Evolutionary conservation across 331 rosid genomes (phyloP), one percentile per base, ranked within the genome.

Genomic region (Quercus lobata): DNA sequence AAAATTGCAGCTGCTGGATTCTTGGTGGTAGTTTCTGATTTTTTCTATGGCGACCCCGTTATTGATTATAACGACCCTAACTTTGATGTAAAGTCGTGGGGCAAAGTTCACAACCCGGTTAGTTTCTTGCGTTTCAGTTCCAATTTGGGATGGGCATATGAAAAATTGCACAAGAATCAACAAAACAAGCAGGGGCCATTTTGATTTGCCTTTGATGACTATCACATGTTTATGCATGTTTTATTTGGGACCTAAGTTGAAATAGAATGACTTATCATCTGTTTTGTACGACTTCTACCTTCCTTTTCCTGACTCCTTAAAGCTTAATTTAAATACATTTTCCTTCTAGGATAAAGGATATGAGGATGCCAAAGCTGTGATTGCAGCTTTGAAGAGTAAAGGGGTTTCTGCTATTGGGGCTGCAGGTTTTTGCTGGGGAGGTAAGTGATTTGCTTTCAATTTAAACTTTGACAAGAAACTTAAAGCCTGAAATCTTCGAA

Each of bases 391-490:
- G n/a, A 86, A 58, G 83, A 83, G 88, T 60, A 82, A 76, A 88
- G 89, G 91, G 29, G 80, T 86, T 80, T 83, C 84, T 21, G 60
- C 86, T 49, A 79, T 86, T n/a, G 91, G 94, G 24, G 89, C 86
- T 41, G 87, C 89, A 12, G 91, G 88, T 41, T 88, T 86, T 66
- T 90, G 87, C 78, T 90, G 88, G 92, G 92, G 92, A 81, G 92
- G 89, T 81, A 30, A 74, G 35, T 62, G 35, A 24, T 32, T 53
- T 72, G n/a, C 69, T 65, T 32, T 27, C 71, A 65, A 32, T 65
- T 61, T 68, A 8, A 44, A 18, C 52, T 60, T 57, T 7, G 34
- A 46, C 25, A 17, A 15, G 34, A 34, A 46, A 11, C 30, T 53
- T 16, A 7, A 6, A 3, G 21, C 76, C 18, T 53, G 62, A 27